These are phyloP conservation scores for Tilletia caries DNA, from an alignment of 1,284 basidiomycete genomes.

Conservation along the genomic window DNA sequence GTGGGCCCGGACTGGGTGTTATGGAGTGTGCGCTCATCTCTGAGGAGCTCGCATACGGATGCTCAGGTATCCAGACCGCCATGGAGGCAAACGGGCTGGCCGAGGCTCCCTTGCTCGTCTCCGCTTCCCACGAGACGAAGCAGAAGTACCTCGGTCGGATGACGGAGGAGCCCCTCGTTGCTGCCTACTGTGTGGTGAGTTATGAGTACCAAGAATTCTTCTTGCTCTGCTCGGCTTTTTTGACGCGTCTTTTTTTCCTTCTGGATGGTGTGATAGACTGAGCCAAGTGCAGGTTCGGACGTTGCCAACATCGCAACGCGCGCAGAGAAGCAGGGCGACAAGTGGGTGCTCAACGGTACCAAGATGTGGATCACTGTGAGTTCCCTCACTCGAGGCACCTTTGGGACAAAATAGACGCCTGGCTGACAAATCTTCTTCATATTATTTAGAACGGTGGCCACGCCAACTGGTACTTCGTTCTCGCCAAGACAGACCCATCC, in stretches of 20 bases:
- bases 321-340: slow-evolving; percentile 60
- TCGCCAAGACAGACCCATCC: slow-evolving; percentile 59
- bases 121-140: slow-evolving; percentile 59
- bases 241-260: neutral
- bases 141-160: slow-evolving; percentile 61
- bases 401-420: neutral
- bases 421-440: neutral
- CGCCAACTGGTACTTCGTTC: slow-evolving; percentile 61
- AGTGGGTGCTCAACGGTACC: slow-evolving; percentile 57
- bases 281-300: slow-evolving; percentile 61
- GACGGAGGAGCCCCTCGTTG: slow-evolving; percentile 61
- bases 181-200: slow-evolving; percentile 58
- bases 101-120: slow-evolving; percentile 60
- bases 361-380: slow-evolving; percentile 58
- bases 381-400: neutral
- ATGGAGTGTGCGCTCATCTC: slow-evolving; percentile 59
- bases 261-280: slow-evolving; percentile 43
- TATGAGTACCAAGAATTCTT: neutral
- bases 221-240: slow-evolving; percentile 5
- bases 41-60: slow-evolving; percentile 60
- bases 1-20: slow-evolving; percentile 59
- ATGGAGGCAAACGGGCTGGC: slow-evolving; percentile 59
- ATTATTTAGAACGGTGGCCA: slow-evolving; percentile 58
- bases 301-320: slow-evolving; percentile 56
- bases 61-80: slow-evolving; percentile 60